Evolutionary conservation across 345 rosid species (phyloP).

Genomic region (Eucalyptus tenuipes): DNA sequence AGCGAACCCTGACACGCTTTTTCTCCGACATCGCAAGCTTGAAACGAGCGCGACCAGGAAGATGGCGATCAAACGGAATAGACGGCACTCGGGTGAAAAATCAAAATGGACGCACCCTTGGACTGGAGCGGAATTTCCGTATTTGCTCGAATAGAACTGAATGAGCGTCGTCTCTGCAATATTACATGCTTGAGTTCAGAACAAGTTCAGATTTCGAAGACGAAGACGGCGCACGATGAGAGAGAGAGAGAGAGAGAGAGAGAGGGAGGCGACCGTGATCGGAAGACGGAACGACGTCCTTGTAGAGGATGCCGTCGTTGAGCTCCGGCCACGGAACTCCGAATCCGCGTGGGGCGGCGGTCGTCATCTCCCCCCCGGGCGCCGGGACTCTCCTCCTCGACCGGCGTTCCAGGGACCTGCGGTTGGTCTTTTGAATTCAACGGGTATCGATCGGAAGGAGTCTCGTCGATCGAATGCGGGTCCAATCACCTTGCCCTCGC

Average conservation of each 20-base stretch:
- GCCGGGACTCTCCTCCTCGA: background rate
- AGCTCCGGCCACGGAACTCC: slow-evolving; percentile 74
- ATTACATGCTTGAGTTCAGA: background rate
- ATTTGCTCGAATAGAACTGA: slow-evolving; percentile 53
- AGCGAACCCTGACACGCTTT: background rate
- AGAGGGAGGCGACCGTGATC: slow-evolving; percentile 34
- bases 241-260: background rate
- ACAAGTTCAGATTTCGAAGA: background rate
- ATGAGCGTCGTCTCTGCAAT: slow-evolving; percentile 30
- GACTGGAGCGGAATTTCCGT: slow-evolving; percentile 66
- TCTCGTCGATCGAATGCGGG: background rate
- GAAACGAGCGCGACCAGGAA: background rate
- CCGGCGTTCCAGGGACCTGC: background rate
- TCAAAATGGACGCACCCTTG: slow-evolving; percentile 39
- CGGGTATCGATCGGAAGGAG: background rate
- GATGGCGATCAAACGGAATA: background rate
- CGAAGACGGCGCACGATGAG: no score
- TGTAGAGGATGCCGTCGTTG: slow-evolving; percentile 65
- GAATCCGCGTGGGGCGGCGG: slow-evolving; percentile 1
- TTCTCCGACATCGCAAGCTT: background rate
- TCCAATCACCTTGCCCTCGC: background rate
- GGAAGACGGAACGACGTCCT: slow-evolving; percentile 35
- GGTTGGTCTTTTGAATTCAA: background rate
- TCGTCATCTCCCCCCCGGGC: background rate
- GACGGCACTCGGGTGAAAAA: background rate